Evolutionary conservation across 345 rosid genomes (phyloP).

Genomic region (Xanthoceras sorbifolium): DNA sequence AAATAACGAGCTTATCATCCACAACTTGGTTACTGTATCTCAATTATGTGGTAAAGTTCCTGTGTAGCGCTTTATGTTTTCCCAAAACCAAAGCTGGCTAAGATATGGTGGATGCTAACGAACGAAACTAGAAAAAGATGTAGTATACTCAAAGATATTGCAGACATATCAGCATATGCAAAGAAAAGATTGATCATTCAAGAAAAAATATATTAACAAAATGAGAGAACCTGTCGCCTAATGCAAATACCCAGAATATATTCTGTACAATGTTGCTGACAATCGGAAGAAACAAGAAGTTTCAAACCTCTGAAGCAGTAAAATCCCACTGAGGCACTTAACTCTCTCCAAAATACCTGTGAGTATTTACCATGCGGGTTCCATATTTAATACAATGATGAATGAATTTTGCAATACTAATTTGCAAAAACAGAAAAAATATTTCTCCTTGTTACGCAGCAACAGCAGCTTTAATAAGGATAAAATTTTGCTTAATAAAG

Average conservation of each 20-base stretch:
- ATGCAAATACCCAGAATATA: neutral
- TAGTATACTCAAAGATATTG: neutral
- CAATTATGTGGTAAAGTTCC: neutral
- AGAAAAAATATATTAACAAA: neutral
- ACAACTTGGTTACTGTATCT: neutral
- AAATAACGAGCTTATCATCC: neutral
- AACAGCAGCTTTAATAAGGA: neutral
- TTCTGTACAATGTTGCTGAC: neutral
- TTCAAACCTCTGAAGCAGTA: slow-evolving; percentile 7
- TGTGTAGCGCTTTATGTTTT: neutral
- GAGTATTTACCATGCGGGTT: neutral
- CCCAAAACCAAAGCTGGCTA: neutral
- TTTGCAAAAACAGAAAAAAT: neutral
- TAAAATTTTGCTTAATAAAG: neutral
- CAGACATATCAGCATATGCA: neutral
- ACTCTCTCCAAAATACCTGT: neutral
- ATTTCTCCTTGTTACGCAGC: neutral
- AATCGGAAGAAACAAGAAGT: neutral
- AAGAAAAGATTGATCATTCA: neutral
- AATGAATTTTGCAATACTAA: neutral
- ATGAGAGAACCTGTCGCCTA: neutral
- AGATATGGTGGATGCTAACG: neutral
- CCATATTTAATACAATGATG: neutral
- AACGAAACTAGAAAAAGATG: neutral
- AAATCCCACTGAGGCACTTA: neutral